Conservation (phyloP, 2,329 filamentous ascomycete genomes). For the Colletotrichum gigasporum region DNA sequence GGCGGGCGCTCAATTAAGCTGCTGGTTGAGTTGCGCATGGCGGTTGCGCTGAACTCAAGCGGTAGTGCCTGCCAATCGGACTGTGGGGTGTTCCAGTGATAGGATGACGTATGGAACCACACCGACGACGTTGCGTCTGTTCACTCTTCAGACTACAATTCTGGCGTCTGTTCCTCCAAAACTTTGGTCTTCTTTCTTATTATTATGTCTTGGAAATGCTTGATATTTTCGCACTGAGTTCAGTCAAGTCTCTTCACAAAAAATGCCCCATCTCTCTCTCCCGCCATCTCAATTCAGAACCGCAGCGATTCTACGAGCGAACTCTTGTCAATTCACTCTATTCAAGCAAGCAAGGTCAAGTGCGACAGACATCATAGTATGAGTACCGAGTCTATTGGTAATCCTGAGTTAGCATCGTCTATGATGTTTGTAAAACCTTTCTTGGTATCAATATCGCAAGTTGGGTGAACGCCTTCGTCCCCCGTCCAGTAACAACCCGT, state of each 20-base stretch:
- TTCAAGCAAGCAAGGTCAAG: no score
- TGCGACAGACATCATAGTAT: neutral
- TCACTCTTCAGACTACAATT: neutral
- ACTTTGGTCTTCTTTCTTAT: no score
- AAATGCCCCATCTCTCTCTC: no score
- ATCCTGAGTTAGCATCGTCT: neutral
- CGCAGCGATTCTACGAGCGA: no score
- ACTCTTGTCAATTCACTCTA: no score
- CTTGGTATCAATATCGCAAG: slow-evolving; percentile 29
- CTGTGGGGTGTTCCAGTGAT: neutral
- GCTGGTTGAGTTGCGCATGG: neutral
- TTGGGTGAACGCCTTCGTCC: slow-evolving; percentile 23
- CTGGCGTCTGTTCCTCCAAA: no score
- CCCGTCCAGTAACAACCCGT: slow-evolving; percentile 7
- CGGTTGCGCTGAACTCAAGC: neutral
- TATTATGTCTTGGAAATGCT: no score
- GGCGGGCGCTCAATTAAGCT: no score
- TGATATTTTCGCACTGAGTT: no score
- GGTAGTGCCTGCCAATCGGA: neutral
- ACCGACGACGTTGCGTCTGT: neutral
- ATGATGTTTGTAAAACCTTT: slow-evolving; percentile 20
- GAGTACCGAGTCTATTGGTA: slow-evolving; percentile 18
- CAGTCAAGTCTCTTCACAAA: no score
- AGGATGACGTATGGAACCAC: slow-evolving; percentile 3
- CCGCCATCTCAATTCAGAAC: no score